Evolutionary conservation across 352 stramenopile genomes (phyloP).

Genomic region (Globisporangium apiculatum): DNA sequence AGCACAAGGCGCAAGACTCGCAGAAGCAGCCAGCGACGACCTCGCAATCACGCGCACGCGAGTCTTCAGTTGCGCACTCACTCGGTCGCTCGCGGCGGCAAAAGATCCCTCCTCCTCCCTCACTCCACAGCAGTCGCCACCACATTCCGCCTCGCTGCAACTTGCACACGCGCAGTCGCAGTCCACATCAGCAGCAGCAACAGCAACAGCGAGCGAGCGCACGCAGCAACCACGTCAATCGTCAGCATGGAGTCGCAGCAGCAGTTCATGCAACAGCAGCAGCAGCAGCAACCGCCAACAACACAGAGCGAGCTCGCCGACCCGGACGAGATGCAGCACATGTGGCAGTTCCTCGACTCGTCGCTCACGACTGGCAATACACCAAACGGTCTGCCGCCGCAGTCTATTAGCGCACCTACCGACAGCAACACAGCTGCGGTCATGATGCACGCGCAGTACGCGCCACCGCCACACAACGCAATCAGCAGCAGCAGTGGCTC

Average conservation of each 20-base stretch:
- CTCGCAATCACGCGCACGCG: no score
- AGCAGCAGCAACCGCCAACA: slow-evolving; percentile 1
- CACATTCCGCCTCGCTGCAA: no score
- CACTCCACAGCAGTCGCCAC: no score
- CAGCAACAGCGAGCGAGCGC: no score
- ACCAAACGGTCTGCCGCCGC: slow-evolving; percentile 12
- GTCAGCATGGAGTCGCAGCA: neutral
- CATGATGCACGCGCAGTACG: slow-evolving; percentile 11
- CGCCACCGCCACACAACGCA: neutral
- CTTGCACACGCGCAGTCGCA: no score
- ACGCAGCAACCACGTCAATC: no score
- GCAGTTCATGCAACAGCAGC: neutral
- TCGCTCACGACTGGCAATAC: slow-evolving; percentile 39
- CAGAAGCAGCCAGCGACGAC: no score
- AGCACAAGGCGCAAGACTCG: no score
- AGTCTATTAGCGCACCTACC: neutral
- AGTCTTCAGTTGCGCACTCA: no score
- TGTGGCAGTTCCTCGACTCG: slow-evolving; percentile 60
- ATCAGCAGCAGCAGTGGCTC: slow-evolving; percentile 1
- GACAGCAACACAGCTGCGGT: neutral
- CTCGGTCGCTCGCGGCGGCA: no score
- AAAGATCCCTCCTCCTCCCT: no score
- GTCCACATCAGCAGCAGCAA: no score
- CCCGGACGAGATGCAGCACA: slow-evolving; percentile 48
- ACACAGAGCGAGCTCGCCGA: slow-evolving; percentile 1